Evolutionary conservation across 129 eudicot genomes (phyloP).

Genomic region (Chrysanthemum lavandulifolium): DNA sequence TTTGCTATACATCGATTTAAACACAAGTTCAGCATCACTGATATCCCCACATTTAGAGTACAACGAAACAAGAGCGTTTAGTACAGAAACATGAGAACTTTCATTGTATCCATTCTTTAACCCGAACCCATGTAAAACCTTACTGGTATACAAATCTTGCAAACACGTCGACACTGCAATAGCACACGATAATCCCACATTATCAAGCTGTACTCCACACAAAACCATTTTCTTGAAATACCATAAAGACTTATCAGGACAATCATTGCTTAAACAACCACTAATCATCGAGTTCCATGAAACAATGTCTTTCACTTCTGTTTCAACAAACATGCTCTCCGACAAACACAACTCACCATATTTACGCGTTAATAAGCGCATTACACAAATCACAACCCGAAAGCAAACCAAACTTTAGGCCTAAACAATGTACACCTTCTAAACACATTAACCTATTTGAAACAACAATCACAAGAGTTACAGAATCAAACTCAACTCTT

Average conservation of each 20-base stretch:
- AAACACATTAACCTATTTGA: conserved; percentile 36
- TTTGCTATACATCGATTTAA: too few relatives aligned
- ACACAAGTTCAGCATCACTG: conserved; percentile 31
- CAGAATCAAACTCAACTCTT: conserved; percentile 49
- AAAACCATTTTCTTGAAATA: conserved; percentile 50
- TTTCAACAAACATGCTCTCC: conserved; percentile 36
- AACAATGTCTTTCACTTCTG: conserved; percentile 39
- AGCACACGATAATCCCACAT: conserved; percentile 55
- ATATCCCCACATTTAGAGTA: conserved; percentile 54
- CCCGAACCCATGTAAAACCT: conserved; percentile 46
- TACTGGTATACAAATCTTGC: conserved; percentile 40
- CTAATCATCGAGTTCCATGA: conserved; percentile 62
- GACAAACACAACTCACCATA: conserved; percentile 48
- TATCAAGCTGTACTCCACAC: conserved; percentile 40
- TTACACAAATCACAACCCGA: conserved; percentile 39
- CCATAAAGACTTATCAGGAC: conserved; percentile 45
- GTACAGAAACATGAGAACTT: conserved; percentile 41
- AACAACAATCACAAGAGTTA: conserved; percentile 49
- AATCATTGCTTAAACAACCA: conserved; percentile 48
- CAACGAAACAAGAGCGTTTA: conserved; percentile 59
- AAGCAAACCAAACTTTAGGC: conserved; percentile 47
- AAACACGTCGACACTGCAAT: conserved; percentile 49
- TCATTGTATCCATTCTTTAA: conserved; percentile 45
- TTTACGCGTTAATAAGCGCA: conserved; percentile 50
- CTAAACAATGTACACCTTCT: conserved; percentile 42